Evolutionary conservation across 495 filamentous ascomycete genomes (phyloP), one percentile per base, ranked within the genome.

Genomic region (Chlorociboria aeruginascens): DNA sequence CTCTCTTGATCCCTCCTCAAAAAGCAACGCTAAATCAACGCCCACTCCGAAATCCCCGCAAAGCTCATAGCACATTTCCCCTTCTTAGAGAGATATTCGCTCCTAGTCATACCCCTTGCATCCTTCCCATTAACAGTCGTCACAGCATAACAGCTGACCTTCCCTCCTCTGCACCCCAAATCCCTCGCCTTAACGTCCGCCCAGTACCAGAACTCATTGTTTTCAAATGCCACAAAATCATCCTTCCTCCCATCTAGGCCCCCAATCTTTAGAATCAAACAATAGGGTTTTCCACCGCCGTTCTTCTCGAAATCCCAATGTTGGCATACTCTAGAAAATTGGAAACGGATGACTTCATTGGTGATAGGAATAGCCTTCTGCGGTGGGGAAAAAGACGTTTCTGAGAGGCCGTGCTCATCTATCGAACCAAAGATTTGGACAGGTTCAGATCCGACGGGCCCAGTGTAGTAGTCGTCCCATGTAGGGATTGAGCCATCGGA

Each of bases 391-490:
- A 89, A 77, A 2, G 72, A 78, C 1, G 63, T 65, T 50, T 74
- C 67, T n/a, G 71, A 70, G 16, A 95, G 62, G 40, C 77, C 82
- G 56, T 89, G 77, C 14, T 78, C 70, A 9, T 69, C 57, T 6
- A 63, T 63, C 16, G 66, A 68, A 33, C 70, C 71, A 31, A 61
- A 69, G 29, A 66, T 66, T 32, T 68, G 63, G 8, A 65, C 42
- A 28, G 66, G 52, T 46, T 62, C 70, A 38, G 45, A 58, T 7
- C 50, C 39, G 8, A 40, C 7, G 43, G 72, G 76, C 28, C 79
- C 77, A 8, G 73, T 38, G 28, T 84, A 72, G 59, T 95, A 95
- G 56, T 92, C 82, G 56, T 89, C 83, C 86, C 87, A 95, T 0
- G 64, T 68, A 28, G 71, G 71, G 8, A 64, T 56, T 7, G 69